A percentile compares a stretch with the other conserved stretches of the same genome.
phyloP scores from a whole-genome alignment of 768 basidiomycete genomes.

The Pholiota conissans region DNA sequence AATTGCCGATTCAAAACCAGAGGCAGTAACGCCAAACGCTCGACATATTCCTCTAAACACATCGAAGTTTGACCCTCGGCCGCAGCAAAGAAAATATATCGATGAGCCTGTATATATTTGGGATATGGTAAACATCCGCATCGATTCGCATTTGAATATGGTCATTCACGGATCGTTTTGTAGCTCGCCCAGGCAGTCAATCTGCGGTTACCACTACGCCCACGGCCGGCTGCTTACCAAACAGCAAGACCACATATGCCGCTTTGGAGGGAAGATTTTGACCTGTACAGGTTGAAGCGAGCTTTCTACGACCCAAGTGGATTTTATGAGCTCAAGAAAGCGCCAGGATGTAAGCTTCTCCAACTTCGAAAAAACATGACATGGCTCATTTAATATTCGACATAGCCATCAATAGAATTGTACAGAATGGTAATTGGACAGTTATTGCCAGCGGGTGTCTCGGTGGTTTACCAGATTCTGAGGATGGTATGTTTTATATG shows the following conservation, averaged over 20 bases:
- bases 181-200: slow-evolving; percentile 11
- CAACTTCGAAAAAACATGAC: not conserved
- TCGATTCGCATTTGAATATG: not conserved
- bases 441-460: slow-evolving; percentile 46
- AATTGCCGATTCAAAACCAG: slow-evolving; percentile 2
- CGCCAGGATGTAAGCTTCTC: slow-evolving; percentile 41
- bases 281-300: slow-evolving; percentile 18
- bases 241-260: slow-evolving; percentile 5
- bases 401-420: slow-evolving; percentile 49
- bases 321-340: slow-evolving; percentile 35
- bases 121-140: slow-evolving; percentile 14
- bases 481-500: slow-evolving; percentile 23
- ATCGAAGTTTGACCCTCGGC: slow-evolving; percentile 6
- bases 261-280: slow-evolving; percentile 18
- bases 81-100: not conserved
- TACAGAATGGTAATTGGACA: slow-evolving; percentile 42
- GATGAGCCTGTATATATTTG: slow-evolving; percentile 11
- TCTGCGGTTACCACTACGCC: slow-evolving; percentile 11
- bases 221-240: not conserved
- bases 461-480: slow-evolving; percentile 42
- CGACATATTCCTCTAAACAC: slow-evolving; percentile 10
- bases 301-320: not conserved
- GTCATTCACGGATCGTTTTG: not conserved
- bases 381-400: not conserved
- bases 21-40: not conserved